Evolutionary conservation across 495 filamentous ascomycete genomes (phyloP).

Genomic region (Penicillium cinerascens): DNA sequence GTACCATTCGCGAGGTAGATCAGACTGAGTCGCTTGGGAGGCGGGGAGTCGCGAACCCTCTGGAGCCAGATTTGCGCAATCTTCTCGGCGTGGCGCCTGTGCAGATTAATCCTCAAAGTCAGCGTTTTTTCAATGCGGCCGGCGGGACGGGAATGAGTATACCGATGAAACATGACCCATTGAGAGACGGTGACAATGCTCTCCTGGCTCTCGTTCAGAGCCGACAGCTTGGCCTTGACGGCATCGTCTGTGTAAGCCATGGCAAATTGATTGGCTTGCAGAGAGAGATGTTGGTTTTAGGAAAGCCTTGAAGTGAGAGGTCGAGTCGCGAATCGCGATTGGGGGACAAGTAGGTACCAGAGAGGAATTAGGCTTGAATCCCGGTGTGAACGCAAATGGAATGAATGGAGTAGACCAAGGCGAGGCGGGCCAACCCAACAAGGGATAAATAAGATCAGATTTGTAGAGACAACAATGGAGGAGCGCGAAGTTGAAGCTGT

Average conservation of each 20-base stretch:
- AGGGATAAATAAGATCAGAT: not conserved
- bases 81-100: slow-evolving; percentile 81
- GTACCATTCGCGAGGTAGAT: slow-evolving; percentile 94
- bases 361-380: slow-evolving; percentile 8
- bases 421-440: not conserved
- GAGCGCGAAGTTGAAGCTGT: slow-evolving; percentile 15
- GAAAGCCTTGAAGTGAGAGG: not conserved
- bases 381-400: not conserved
- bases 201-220: slow-evolving; percentile 93
- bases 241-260: slow-evolving; percentile 97
- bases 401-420: not conserved
- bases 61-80: slow-evolving; percentile 88
- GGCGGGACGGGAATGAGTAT: slow-evolving; percentile 21
- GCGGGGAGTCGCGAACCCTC: slow-evolving; percentile 76
- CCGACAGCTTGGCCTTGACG: slow-evolving; percentile 87
- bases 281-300: no score
- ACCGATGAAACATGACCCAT: slow-evolving; percentile 99
- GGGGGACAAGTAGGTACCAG: not conserved
- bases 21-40: slow-evolving; percentile 81
- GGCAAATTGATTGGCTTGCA: slow-evolving; percentile 7
- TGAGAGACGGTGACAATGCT: slow-evolving; percentile 92
- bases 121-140: slow-evolving; percentile 16
- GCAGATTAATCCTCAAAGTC: slow-evolving; percentile 9
- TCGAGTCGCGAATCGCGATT: not conserved
- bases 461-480: not conserved